These are phyloP conservation scores for Forsythia viridissima DNA, from an alignment of 257 asterid genomes.

Conservation along the genomic window DNA sequence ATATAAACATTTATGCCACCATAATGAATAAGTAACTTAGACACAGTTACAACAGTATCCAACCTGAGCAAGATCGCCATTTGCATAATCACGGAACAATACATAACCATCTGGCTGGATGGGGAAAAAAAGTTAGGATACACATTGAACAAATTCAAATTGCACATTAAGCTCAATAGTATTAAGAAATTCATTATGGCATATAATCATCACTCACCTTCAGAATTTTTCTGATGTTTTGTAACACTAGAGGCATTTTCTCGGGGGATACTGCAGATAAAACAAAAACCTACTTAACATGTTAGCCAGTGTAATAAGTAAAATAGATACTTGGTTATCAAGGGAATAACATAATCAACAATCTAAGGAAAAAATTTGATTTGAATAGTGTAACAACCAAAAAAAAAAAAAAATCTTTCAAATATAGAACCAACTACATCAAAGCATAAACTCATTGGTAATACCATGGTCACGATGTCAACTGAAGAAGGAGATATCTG, in stretches of 20 bases:
- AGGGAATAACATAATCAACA: background rate
- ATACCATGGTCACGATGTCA: conserved; percentile 94
- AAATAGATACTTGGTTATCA: conserved; percentile 12
- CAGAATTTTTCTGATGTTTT: conserved; percentile 79
- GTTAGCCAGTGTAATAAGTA: conserved; percentile 50
- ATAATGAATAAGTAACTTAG: background rate
- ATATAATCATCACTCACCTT: conserved; percentile 53
- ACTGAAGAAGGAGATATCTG: conserved; percentile 83
- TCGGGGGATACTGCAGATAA: conserved; percentile 98
- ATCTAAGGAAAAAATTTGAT: conserved; percentile 4
- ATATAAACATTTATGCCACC: background rate
- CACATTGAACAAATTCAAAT: conserved; percentile 25
- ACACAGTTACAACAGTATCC: conserved; percentile 22
- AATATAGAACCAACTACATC: conserved; percentile 20
- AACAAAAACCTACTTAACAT: conserved; percentile 81
- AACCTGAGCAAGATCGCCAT: conserved; percentile 99
- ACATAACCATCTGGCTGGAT: conserved; percentile 84
- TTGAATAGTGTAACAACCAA: background rate
- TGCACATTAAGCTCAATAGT: background rate
- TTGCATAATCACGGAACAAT: conserved; percentile 94
- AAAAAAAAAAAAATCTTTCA: background rate
- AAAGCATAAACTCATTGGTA: conserved; percentile 14
- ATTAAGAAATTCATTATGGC: conserved; percentile 5
- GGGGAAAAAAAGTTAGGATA: conserved; percentile 11
- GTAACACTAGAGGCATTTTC: conserved; percentile 75